phyloP scores from a whole-genome alignment of 1,139 yeast genomes.

The Debaryomycetaceae sp. region DNA sequence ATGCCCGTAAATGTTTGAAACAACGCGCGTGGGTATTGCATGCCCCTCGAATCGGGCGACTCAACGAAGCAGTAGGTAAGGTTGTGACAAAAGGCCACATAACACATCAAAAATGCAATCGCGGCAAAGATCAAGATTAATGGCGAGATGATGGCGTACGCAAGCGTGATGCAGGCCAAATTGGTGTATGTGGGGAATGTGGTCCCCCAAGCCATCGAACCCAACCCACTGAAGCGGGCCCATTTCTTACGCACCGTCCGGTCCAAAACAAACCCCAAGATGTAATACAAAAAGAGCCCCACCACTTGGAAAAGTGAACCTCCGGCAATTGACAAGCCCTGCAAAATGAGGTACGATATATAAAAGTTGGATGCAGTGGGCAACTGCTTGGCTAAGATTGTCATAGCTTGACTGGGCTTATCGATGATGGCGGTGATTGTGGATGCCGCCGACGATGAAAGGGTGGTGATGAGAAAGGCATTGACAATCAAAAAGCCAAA shows the following conservation, averaged over 20 bases:
- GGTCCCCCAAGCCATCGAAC: constrained; percentile 80
- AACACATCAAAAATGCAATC: constrained; percentile 64
- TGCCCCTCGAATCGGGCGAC: constrained; percentile 73
- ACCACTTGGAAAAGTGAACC: constrained; percentile 78
- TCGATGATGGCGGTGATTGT: constrained; percentile 64
- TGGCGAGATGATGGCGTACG: constrained; percentile 83
- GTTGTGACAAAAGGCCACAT: constrained; percentile 77
- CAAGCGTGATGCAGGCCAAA: constrained; percentile 73
- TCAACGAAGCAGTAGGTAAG: constrained; percentile 63
- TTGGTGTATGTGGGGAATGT: constrained; percentile 80
- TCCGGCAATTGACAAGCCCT: constrained; percentile 79
- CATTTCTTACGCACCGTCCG: constrained; percentile 84
- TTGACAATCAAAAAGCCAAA: constrained; percentile 71
- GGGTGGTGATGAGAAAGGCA: constrained; percentile 64
- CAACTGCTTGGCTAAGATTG: constrained; percentile 62
- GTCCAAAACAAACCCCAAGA: constrained; percentile 68
- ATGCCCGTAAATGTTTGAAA: constrained; percentile 86
- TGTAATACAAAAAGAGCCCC: constrained; percentile 63
- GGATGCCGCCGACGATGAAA: constrained; percentile 70
- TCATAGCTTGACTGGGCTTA: constrained; percentile 66
- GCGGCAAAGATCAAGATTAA: constrained; percentile 62
- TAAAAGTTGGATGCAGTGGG: constrained; percentile 90
- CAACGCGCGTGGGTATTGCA: constrained; percentile 81
- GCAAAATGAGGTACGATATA: constrained; percentile 66
- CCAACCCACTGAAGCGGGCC: constrained; percentile 62